phyloP scores from a whole-genome alignment of 2,329 filamentous ascomycete genomes.

The Balansia obtecta region DNA sequence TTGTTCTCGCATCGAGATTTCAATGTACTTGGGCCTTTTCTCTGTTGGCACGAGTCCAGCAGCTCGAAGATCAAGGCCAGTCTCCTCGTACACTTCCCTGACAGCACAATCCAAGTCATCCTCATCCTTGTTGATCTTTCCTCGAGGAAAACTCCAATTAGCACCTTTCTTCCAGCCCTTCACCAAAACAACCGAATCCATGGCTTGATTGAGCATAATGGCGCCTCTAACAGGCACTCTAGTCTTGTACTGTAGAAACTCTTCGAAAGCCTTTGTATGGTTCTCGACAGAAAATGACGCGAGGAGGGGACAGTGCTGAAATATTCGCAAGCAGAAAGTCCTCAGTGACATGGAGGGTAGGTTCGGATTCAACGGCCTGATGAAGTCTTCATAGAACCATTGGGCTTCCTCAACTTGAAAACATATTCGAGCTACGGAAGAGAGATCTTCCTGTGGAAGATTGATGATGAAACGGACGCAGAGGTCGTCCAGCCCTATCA shows the following conservation, averaged over 20 bases:
- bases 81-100: slow-evolving; percentile 92
- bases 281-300: slow-evolving; percentile 66
- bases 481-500: slow-evolving; percentile 83
- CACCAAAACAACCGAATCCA: slow-evolving; percentile 88
- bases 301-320: slow-evolving; percentile 85
- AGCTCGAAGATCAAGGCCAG: slow-evolving; percentile 68
- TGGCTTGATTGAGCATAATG: slow-evolving; percentile 83
- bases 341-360: slow-evolving; percentile 78
- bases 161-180: slow-evolving; percentile 97
- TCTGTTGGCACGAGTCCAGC: slow-evolving; percentile 66
- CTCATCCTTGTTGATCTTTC: slow-evolving; percentile 98
- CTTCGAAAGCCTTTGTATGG: slow-evolving; percentile 73
- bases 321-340: slow-evolving; percentile 79
- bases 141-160: slow-evolving; percentile 91
- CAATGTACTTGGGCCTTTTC: slow-evolving; percentile 67
- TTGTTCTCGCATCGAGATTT: slow-evolving; percentile 83
- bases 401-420: slow-evolving; percentile 99
- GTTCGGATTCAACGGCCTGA: slow-evolving; percentile 74
- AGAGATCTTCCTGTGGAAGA: slow-evolving; percentile 80
- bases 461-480: slow-evolving; percentile 98
- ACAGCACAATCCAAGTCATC: slow-evolving; percentile 87
- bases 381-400: slow-evolving; percentile 99
- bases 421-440: slow-evolving; percentile 84
- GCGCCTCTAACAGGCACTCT: slow-evolving; percentile 87
- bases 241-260: slow-evolving; percentile 91